Percentiles rank a stretch among this genome's conserved stretches.
Conservation (phyloP, 2,329 filamentous ascomycete genomes). For the Sclerotinia sclerotiorum region DNA sequence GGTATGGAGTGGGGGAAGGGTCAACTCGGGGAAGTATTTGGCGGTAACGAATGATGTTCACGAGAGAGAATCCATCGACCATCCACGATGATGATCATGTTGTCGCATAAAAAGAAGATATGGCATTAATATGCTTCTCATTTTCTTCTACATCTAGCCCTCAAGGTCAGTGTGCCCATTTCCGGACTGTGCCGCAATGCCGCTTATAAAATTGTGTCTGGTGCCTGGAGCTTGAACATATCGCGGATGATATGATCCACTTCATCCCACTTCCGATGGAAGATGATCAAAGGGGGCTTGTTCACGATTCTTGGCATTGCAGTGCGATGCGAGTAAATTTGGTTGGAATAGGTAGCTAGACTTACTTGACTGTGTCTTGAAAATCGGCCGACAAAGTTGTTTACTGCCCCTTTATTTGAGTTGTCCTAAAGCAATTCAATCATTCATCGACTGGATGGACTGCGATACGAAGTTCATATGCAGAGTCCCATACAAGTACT, state of each 20-base stretch:
- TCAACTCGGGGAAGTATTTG: not conserved
- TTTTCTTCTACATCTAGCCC: not conserved
- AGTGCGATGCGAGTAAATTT: not conserved
- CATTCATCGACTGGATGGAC: too few species aligned
- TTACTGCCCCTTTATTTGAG: too few species aligned
- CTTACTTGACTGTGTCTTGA: too few species aligned
- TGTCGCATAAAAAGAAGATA: not conserved
- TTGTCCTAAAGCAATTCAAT: too few species aligned
- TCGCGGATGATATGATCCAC: not conserved
- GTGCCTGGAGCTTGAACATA: constrained; percentile 8
- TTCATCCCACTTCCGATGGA: not conserved
- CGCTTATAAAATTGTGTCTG: not conserved
- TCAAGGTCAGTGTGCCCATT: not conserved
- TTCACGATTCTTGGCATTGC: not conserved
- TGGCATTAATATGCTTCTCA: not conserved
- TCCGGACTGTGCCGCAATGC: not conserved
- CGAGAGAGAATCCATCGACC: not conserved
- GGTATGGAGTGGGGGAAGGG: too few species aligned
- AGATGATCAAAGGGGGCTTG: not conserved
- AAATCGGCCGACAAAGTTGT: too few species aligned
- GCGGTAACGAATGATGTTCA: not conserved
- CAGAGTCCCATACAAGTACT: too few species aligned
- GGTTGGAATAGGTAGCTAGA: too few species aligned
- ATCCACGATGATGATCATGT: too few species aligned
- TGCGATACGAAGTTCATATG: too few species aligned